A percentile compares a stretch with the other conserved stretches of the same genome.
phyloP scores from a whole-genome alignment of 2,329 filamentous ascomycete genomes.

The Pestalotiopsis sp. region DNA sequence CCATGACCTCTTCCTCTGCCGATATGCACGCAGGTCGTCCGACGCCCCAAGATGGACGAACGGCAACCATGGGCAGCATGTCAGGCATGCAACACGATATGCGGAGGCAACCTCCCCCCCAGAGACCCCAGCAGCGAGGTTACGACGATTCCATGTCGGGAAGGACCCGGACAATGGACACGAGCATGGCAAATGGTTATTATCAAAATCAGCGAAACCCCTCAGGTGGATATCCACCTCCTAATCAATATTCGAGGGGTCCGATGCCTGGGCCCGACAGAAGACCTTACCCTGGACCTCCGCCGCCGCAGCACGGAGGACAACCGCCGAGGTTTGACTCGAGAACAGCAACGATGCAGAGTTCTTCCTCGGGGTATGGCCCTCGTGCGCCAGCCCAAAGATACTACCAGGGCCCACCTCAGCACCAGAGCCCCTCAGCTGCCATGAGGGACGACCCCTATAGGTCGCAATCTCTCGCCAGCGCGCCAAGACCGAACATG shows the following conservation, averaged over 20 bases:
- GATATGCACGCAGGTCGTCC: slow-evolving; percentile 46
- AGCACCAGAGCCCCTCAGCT: slow-evolving; percentile 54
- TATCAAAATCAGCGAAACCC: slow-evolving; percentile 55
- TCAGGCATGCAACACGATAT: slow-evolving; percentile 45
- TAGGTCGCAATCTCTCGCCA: slow-evolving; percentile 90
- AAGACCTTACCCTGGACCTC: slow-evolving; percentile 72
- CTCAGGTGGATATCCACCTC: slow-evolving; percentile 49
- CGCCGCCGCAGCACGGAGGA: slow-evolving; percentile 29
- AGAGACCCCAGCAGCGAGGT: slow-evolving; percentile 36
- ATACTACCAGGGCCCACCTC: slow-evolving; percentile 58
- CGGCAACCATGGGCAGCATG: slow-evolving; percentile 71
- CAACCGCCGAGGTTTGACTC: slow-evolving; percentile 63
- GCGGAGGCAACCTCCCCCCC: slow-evolving; percentile 65
- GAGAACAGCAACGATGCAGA: slow-evolving; percentile 51
- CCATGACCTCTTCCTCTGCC: slow-evolving; percentile 80
- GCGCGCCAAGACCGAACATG: slow-evolving; percentile 71
- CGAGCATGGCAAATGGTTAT: slow-evolving; percentile 52
- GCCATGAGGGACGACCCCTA: slow-evolving; percentile 84
- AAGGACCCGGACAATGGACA: slow-evolving; percentile 45
- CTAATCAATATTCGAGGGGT: slow-evolving; percentile 40
- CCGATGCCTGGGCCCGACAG: slow-evolving; percentile 55
- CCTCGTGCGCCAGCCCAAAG: slow-evolving; percentile 54
- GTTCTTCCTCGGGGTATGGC: slow-evolving; percentile 38
- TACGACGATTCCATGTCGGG: slow-evolving; percentile 40
- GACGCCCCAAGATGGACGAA: slow-evolving; percentile 65